A percentile compares a stretch with the other conserved stretches of the same genome.
These are phyloP conservation scores for Fusarium avenaceum DNA, from an alignment of 2,329 filamentous ascomycete species.

Conservation along the genomic window DNA sequence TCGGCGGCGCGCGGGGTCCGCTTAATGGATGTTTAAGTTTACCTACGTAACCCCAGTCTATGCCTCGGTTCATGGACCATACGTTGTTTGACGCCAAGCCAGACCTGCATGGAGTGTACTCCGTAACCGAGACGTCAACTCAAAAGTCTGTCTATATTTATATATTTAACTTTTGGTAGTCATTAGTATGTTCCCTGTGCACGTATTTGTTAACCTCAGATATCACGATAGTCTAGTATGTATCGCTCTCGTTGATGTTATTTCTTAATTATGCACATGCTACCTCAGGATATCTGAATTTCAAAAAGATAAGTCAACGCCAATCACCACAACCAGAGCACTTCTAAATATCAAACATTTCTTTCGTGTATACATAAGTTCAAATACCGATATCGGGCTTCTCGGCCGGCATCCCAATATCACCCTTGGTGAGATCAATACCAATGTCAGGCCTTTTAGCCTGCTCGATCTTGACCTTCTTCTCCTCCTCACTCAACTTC, in stretches of 20 bases:
- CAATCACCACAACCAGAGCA: conserved; percentile 1
- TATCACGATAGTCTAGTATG: too few relatives aligned
- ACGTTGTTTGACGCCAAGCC: conserved; percentile 24
- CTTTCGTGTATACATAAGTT: not conserved
- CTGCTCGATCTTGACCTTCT: conserved; percentile 63
- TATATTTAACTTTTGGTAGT: not conserved
- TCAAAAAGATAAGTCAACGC: conserved; percentile 29
- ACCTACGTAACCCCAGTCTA: conserved; percentile 7
- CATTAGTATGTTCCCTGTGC: too few relatives aligned
- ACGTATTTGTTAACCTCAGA: too few relatives aligned
- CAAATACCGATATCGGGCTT: conserved; percentile 20
- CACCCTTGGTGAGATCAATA: not conserved
- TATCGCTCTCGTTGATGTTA: not conserved
- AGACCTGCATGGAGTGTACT: conserved; percentile 10
- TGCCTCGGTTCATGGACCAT: conserved; percentile 20
- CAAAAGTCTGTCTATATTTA: not conserved
- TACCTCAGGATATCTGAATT: conserved; percentile 19
- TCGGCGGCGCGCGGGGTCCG: conserved; percentile 31
- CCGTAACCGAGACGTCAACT: not conserved
- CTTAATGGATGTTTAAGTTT: conserved; percentile 6
- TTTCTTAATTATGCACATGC: conserved; percentile 3
- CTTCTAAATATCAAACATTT: conserved; percentile 16
- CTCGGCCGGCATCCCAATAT: conserved; percentile 41
- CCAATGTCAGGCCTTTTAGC: conserved; percentile 28
- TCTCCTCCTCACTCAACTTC: conserved; percentile 69